Evolutionary conservation across 1,139 yeast species (phyloP).

Genomic region (Pichia sp.): DNA sequence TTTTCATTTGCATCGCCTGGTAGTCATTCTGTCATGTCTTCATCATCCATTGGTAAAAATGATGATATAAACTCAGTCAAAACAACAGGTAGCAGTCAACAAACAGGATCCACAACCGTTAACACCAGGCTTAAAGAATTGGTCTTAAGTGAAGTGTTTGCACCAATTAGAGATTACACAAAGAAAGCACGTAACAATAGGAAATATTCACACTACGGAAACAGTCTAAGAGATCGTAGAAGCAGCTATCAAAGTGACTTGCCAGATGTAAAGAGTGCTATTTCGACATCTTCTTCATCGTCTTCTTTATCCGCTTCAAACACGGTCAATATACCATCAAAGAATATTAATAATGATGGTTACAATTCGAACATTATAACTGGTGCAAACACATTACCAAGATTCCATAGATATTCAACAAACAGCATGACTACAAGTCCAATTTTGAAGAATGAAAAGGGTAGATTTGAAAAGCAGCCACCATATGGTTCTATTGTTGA

Average conservation of each 20-base stretch:
- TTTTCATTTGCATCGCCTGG: background rate
- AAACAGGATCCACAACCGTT: conserved; percentile 60
- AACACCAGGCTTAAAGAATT: conserved; percentile 64
- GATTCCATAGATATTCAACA: conserved; percentile 30
- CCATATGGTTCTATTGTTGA: background rate
- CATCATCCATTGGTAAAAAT: conserved; percentile 20
- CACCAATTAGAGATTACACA: conserved; percentile 42
- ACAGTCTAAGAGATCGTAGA: conserved; percentile 8
- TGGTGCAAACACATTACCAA: background rate
- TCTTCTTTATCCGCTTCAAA: conserved; percentile 1
- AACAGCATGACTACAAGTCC: conserved; percentile 21
- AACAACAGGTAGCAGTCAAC: background rate
- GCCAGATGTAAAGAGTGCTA: conserved; percentile 7
- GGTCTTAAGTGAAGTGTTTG: conserved; percentile 69
- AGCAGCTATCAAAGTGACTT: conserved; percentile 8
- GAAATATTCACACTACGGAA: conserved; percentile 12
- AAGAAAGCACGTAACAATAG: conserved; percentile 17
- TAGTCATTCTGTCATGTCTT: conserved; percentile 30
- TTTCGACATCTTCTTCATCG: conserved; percentile 15
- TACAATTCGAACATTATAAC: background rate
- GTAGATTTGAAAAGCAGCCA: background rate
- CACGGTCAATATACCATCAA: background rate
- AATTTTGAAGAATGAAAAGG: background rate
- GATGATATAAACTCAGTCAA: conserved; percentile 20
- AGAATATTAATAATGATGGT: background rate